These are phyloP conservation scores for Aureobasidium sp. DNA, from an alignment of 2,329 filamentous ascomycete genomes.

Conservation along the genomic window DNA sequence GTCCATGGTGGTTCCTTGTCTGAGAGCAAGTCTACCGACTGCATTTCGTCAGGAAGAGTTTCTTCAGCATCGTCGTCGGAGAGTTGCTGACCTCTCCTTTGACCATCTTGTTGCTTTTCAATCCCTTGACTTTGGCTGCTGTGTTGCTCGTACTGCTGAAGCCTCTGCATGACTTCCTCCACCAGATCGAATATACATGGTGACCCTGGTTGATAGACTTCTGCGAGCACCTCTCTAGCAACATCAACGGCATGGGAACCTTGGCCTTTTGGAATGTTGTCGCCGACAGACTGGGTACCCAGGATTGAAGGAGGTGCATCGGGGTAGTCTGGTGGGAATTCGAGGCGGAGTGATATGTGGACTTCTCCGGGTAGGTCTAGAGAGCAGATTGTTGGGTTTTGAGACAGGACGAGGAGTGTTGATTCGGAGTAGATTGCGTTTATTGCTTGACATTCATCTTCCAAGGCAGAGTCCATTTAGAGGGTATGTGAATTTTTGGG, in stretches of 20 bases:
- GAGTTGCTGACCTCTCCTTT: constrained; percentile 22
- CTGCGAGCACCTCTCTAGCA: constrained; percentile 56
- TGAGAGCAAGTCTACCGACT: constrained; percentile 28
- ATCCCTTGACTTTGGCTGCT: constrained; percentile 13
- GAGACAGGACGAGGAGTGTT: constrained; percentile 38
- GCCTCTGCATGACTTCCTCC: constrained; percentile 42
- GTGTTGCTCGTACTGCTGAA: constrained; percentile 24
- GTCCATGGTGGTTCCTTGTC: constrained; percentile 54
- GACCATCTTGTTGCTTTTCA: constrained; percentile 22
- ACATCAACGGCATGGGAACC: constrained; percentile 62
- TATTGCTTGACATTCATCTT: constrained; percentile 69
- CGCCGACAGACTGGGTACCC: constrained; percentile 70
- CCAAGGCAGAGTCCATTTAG: constrained; percentile 31
- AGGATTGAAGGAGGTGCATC: constrained; percentile 62
- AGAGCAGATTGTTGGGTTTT: constrained; percentile 38
- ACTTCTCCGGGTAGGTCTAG: constrained; percentile 60
- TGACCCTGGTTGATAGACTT: constrained; percentile 62
- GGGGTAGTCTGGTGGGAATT: constrained; percentile 69
- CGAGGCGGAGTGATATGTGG: constrained; percentile 46
- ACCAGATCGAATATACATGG: constrained; percentile 91
- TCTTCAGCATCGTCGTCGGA: not conserved
- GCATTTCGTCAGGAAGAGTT: constrained; percentile 22
- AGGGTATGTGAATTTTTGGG: not conserved
- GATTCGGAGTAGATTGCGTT: constrained; percentile 73
- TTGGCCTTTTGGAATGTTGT: constrained; percentile 57